phyloP scores from a whole-genome alignment of 164 flowering plant species.

The Macadamia tetraphylla region DNA sequence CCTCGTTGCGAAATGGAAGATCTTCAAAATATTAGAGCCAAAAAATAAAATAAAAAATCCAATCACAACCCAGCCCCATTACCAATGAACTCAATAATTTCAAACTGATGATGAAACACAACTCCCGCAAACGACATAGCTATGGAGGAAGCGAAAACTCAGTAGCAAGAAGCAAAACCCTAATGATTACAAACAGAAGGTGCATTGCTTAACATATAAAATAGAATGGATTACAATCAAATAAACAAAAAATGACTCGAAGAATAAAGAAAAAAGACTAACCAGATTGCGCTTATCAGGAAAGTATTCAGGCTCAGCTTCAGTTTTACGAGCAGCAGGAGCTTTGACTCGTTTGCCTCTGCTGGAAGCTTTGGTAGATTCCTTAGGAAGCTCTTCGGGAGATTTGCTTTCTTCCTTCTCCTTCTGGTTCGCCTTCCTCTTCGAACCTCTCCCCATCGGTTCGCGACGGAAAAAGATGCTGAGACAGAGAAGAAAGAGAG shows the following conservation, averaged over 20 bases:
- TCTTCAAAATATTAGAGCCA: background rate
- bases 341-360: conserved; percentile 49
- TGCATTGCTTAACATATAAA: background rate
- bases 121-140: background rate
- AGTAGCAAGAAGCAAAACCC: background rate
- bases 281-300: conserved; percentile 77
- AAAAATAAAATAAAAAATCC: background rate
- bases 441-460: conserved; percentile 37
- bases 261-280: background rate
- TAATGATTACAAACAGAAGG: background rate
- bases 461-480: background rate
- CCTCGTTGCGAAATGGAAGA: background rate
- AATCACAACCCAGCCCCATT: background rate
- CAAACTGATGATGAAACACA: no score
- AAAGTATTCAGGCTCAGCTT: conserved; percentile 51
- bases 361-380: conserved; percentile 21
- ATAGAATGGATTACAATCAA: background rate
- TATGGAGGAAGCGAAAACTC: background rate
- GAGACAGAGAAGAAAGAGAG: no score
- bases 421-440: conserved; percentile 34
- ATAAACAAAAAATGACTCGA: background rate
- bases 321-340: conserved; percentile 33
- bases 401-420: conserved; percentile 16
- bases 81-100: background rate
- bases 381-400: conserved; percentile 11